A percentile compares a stretch with the other conserved stretches of the same genome.
phyloP scores from a whole-genome alignment of 2,329 filamentous ascomycete species.

The Corniculantispora saksenae region DNA sequence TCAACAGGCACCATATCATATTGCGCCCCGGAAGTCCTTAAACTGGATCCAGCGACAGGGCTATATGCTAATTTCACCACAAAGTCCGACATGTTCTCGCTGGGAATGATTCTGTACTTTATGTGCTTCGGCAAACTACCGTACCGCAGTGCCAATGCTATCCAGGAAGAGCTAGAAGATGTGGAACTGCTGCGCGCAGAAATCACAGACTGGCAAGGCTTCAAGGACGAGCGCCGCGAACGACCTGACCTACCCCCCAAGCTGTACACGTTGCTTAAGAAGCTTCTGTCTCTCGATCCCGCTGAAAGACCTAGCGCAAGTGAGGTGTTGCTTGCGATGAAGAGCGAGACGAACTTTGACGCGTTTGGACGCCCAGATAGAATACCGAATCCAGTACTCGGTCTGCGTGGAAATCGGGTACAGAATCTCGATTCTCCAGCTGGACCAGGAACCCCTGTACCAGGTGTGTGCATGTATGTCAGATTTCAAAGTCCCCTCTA shows the following conservation, averaged over 20 bases:
- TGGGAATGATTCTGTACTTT: conserved; percentile 98
- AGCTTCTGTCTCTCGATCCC: conserved; percentile 76
- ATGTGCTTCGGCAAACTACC: conserved; percentile 92
- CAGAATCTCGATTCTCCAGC: conserved; percentile 58
- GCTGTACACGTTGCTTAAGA: conserved; percentile 82
- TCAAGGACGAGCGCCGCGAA: conserved; percentile 72
- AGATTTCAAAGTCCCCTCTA: neutral
- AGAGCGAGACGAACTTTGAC: conserved; percentile 60
- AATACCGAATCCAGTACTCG: conserved; percentile 37
- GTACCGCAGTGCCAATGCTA: conserved; percentile 78
- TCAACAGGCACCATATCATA: conserved; percentile 97
- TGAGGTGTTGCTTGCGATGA: conserved; percentile 79
- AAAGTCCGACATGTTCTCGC: conserved; percentile 96
- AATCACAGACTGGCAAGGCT: conserved; percentile 84
- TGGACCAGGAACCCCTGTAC: conserved; percentile 49
- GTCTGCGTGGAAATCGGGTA: conserved; percentile 48
- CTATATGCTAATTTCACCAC: conserved; percentile 90
- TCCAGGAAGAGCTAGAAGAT: conserved; percentile 91
- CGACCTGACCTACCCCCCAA: conserved; percentile 82
- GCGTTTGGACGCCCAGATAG: conserved; percentile 39
- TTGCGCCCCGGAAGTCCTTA: conserved; percentile 91
- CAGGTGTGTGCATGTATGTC: conserved; percentile 36
- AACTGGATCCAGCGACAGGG: conserved; percentile 63
- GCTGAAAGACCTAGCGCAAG: conserved; percentile 77
- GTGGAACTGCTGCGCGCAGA: conserved; percentile 81